Evolutionary conservation across 2,329 filamentous ascomycete genomes (phyloP), one percentile per base, ranked within the genome.

Genomic region (Aspergillus luchuensis): DNA sequence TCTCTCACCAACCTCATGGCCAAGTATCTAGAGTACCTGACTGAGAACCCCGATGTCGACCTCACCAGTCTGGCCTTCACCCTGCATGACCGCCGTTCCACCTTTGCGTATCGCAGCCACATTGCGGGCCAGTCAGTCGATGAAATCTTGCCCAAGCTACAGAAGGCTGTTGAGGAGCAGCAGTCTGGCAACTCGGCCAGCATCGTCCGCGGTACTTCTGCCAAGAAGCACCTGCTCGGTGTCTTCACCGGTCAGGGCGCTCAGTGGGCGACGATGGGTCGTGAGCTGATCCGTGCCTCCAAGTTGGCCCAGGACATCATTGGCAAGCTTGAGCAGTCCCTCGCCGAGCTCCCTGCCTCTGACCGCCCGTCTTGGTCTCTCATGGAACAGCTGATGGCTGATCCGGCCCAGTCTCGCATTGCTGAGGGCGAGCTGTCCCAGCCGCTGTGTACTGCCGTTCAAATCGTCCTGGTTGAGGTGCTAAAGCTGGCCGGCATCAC

Each of bases 201-300:
- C 48, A 30, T 10, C 11, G 15, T n/a, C 25, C 48, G 28, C 23
- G 23, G 33, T 19, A 43, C 17, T 8, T 19, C n/a, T 8, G 11
- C 49, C 30, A 52, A 28, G 7, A 28, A 36, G 48, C 36, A 63
- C 28, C 25, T 70, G 6, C 61, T 72, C 7, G 70, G 68, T 5
- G 63, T 74, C 1, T 74, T 74, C 51, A 57, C 59, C 2, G 50
- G 49, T 3, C 60, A 63, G 17, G 57, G 60, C 13, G 60, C 60
- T 7, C 64, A 66, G 30, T 83, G 4, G 63, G n/a, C 64, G 0
- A 15, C 38, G 8, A 66, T 66, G 64, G 64, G 62, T 2, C 28
- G 15, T 2, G 56, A 58, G 7, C 2, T 59, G 13, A 49, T 61
- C 6, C 11, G 6, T 2, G 8, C 21, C 38, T 56, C 25, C 6